Base-by-base conservation (phyloP, 306 rosid species). In the Hippophae gyantsensis region DNA sequence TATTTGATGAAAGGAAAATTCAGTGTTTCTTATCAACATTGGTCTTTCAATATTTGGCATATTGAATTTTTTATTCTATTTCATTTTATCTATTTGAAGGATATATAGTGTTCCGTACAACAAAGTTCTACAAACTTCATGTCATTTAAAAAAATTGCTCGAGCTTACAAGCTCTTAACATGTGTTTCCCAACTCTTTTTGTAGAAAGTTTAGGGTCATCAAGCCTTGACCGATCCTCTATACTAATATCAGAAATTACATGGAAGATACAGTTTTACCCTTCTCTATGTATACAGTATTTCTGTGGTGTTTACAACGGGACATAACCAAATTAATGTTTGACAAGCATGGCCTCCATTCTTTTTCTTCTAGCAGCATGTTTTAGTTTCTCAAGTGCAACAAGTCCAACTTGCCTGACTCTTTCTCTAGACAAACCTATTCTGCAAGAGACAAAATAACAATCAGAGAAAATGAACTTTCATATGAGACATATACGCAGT, bases 371-470 rank as follows among this genome's bases (percentile, higher is more conserved):
- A 1, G 99, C 99, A 8, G 80, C 93, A 51, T 83, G 89, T 64
- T 92, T 92, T 73, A 92, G 95, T 74, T 92, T 92, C 95, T 92
- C 95, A 74, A 88, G 58, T n/a, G 99, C 95, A 77, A 92, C 95
- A 41, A 92, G 90, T 74, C 99, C 99, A 46, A 92, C 95, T 74
- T 92, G 99, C 78, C 99, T 75, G 32, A 88, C 96, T 74, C 99
- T 82, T 72, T 92, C 99, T 80, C 99, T 85, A 50, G 99, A 92
- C 84, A 92, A 80, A 23, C 99, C 99, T 60, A 88, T 85, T 62
- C 99, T 92, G 93, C 25, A 81, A 23, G 63, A 14, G 63, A 43
- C 44, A 44, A 45, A 45, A 62, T 46, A 13, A 13, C 11, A 12
- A 52, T 74, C 48, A 64, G 71, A 71, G 9, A 54, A 9, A 49